These are phyloP conservation scores for Macrotyloma uniflorum DNA, from an alignment of 306 rosid species.

Conservation along the genomic window DNA sequence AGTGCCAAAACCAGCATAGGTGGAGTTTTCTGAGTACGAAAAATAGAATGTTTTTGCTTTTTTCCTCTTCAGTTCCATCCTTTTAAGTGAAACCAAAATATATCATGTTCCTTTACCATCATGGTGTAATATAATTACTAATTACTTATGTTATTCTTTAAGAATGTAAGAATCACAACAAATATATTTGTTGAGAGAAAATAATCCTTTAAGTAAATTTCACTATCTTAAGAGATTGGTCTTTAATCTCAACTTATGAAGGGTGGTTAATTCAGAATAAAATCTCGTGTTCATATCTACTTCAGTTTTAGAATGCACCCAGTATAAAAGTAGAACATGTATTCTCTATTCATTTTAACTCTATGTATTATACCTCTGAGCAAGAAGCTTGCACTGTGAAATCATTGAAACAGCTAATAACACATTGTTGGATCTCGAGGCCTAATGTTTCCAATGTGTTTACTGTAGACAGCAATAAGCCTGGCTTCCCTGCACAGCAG, in stretches of 20 bases:
- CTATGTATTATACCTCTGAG: conserved; percentile 55
- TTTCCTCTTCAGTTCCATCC: not conserved
- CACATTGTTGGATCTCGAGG: conserved; percentile 84
- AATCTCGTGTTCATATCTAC: not conserved
- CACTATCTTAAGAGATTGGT: not conserved
- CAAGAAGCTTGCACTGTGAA: conserved; percentile 92
- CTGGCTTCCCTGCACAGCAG: conserved; percentile 79
- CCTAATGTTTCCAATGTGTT: conserved; percentile 76
- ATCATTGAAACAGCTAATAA: conserved; percentile 80
- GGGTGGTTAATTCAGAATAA: not conserved
- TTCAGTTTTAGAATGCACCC: not conserved
- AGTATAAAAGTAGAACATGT: not conserved
- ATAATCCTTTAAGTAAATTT: not conserved
- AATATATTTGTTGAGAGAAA: too few species aligned
- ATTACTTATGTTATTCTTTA: not conserved
- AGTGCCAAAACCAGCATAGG: not conserved
- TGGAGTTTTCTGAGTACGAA: not conserved
- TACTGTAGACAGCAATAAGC: conserved; percentile 68
- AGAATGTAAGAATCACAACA: not conserved
- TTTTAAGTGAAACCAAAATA: not conserved
- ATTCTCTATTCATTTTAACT: not conserved
- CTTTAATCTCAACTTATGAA: not conserved
- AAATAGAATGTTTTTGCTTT: not conserved
- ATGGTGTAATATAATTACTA: not conserved
- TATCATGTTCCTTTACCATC: not conserved